Conservation (phyloP, 2,329 filamentous ascomycete species). For the Stemphylium beticola region DNA sequence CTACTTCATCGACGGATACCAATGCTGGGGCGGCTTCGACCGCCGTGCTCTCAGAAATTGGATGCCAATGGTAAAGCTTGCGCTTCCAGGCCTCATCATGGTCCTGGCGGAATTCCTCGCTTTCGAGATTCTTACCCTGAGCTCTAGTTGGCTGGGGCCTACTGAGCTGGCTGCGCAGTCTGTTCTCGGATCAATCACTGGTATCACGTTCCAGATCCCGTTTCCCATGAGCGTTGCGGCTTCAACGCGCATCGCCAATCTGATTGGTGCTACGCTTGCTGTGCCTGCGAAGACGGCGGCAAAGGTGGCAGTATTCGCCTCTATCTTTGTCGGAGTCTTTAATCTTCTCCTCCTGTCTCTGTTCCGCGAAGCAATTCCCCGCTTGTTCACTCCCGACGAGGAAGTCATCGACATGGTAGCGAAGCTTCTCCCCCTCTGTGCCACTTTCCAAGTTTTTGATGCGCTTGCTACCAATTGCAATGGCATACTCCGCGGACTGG, state of each 20-base stretch:
- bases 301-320: constrained; percentile 74
- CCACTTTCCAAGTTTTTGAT: constrained; percentile 90
- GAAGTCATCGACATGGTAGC: constrained; percentile 72
- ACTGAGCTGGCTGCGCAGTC: constrained; percentile 86
- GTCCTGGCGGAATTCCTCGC: constrained; percentile 91
- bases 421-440: constrained; percentile 76
- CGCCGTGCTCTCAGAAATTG: constrained; percentile 73
- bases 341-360: constrained; percentile 74
- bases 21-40: constrained; percentile 85
- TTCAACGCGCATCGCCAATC: constrained; percentile 86
- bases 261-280: constrained; percentile 85
- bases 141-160: constrained; percentile 78
- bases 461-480: constrained; percentile 79
- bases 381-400: constrained; percentile 72
- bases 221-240: constrained; percentile 90
- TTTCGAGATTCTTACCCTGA: constrained; percentile 89
- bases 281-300: constrained; percentile 80
- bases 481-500: constrained; percentile 84
- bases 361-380: constrained; percentile 75
- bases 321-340: constrained; percentile 74
- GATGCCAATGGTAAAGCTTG: constrained; percentile 84
- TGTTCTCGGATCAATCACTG: constrained; percentile 77
- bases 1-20: constrained; percentile 70
- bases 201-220: constrained; percentile 86
- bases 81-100: constrained; percentile 90